These are phyloP conservation scores for Orbilia oligospora DNA, from an alignment of 2,329 filamentous ascomycete species.

Conservation along the genomic window DNA sequence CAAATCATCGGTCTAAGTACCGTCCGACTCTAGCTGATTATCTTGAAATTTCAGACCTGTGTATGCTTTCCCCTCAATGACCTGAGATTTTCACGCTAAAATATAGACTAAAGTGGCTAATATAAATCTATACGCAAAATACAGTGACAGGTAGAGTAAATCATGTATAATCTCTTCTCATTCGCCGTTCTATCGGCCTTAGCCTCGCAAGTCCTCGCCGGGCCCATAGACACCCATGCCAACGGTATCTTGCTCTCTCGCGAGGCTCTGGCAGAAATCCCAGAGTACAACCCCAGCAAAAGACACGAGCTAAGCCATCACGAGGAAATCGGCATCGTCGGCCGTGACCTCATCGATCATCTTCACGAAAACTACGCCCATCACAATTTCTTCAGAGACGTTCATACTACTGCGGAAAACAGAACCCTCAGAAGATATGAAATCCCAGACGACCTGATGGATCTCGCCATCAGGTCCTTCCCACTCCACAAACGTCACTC, in stretches of 20 bases:
- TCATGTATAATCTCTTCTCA: conserved; percentile 14
- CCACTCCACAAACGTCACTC: conserved; percentile 40
- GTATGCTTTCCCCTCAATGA: not conserved
- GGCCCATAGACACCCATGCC: not conserved
- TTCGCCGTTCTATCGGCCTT: conserved; percentile 20
- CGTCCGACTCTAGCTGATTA: not conserved
- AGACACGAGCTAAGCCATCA: conserved; percentile 31
- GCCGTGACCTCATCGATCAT: conserved; percentile 24
- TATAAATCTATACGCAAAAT: not conserved
- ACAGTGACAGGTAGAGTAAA: not conserved
- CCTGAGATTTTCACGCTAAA: not conserved
- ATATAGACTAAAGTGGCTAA: not conserved
- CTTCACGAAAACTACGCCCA: conserved; percentile 26
- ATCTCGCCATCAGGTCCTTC: conserved; percentile 22
- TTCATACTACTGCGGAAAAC: not conserved
- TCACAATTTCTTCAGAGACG: conserved; percentile 24
- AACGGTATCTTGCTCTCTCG: not conserved
- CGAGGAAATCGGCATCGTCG: conserved; percentile 43
- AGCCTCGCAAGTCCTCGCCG: conserved; percentile 8
- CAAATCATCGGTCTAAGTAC: not conserved
- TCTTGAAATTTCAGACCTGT: not conserved
- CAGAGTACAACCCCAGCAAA: conserved; percentile 21
- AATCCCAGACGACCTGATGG: conserved; percentile 51
- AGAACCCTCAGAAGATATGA: conserved; percentile 5
- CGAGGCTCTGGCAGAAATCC: conserved; percentile 21